Base-by-base conservation (phyloP, 192 early-diverging fungal genomes). In the Mortierella claussenii region DNA sequence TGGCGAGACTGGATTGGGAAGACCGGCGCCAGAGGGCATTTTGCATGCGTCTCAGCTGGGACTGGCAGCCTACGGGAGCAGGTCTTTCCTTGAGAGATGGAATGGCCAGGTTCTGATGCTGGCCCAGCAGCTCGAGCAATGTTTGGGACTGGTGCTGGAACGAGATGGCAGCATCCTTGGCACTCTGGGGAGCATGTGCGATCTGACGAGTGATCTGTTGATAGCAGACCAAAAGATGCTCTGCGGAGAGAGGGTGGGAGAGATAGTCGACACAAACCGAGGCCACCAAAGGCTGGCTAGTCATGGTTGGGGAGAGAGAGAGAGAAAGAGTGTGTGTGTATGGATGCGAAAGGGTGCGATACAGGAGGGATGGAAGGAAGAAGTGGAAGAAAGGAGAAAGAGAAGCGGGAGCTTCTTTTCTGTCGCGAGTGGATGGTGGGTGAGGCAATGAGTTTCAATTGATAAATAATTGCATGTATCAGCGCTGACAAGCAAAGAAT, bases 161-260 rank as follows among this genome's bases (percentile, higher is more conserved):
- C 4, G 73, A 76, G 7, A 33, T 56, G 44, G 73, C 73, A n/a
- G 73, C 73, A 62, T 66, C 73, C 28, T 76, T 76, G 33, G 73
- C 58, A 20, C 51, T 61, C 23, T 60, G 57, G 0, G 73, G 73
- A 12, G 73, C 73, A 34, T 76, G 64, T 6, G 64, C 65, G 47
- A 76, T 67, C 47, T 76, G 73, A 2, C 73, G 73, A 30, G 73
- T 76, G 73, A 76, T 76, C 47, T 76, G 73, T 37, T 76, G 73
- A 42, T 76, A 76, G 47, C 73, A 76, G 33, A 76, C 59, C 20
- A 76, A 51, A n/a, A 76, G 52, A 31, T 76, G 57, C 42, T 76
- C 64, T 18, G 73, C 44, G 1, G 73, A 76, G 42, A 76, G 53
- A 15, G 73, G 73, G 20, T 76, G 73, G 2, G 73, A 76, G 51